phyloP scores from a whole-genome alignment of 1,284 basidiomycete genomes.

The Trichosporon asahii region DNA sequence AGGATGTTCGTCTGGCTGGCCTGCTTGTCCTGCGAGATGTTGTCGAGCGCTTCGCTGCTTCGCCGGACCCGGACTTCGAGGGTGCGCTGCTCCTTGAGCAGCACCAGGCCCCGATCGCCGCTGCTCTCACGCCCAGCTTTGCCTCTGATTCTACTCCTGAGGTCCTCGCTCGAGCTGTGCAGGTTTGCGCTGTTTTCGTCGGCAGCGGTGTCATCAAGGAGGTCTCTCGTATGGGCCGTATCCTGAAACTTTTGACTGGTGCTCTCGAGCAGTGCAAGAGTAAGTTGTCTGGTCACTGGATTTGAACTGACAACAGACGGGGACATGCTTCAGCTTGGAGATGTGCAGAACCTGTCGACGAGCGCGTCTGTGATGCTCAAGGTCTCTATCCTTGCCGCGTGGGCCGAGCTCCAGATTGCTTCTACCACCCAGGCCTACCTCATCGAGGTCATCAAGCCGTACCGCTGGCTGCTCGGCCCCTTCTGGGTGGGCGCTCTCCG shows the following conservation, averaged over 20 bases:
- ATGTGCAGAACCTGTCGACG: slow-evolving; percentile 79
- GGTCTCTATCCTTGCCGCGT: slow-evolving; percentile 88
- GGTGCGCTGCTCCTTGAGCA: slow-evolving; percentile 91
- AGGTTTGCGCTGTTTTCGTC: slow-evolving; percentile 92
- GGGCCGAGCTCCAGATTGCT: slow-evolving; percentile 88
- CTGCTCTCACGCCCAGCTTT: slow-evolving; percentile 96
- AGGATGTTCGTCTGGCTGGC: slow-evolving; percentile 91
- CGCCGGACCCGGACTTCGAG: slow-evolving; percentile 89
- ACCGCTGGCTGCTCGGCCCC: slow-evolving; percentile 68
- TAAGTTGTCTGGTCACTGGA: too few relatives aligned
- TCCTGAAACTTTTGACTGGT: slow-evolving; percentile 79
- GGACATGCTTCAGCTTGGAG: slow-evolving; percentile 79
- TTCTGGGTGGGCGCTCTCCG: slow-evolving; percentile 86
- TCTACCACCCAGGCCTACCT: slow-evolving; percentile 73
- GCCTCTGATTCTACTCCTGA: slow-evolving; percentile 92
- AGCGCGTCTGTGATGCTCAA: slow-evolving; percentile 94
- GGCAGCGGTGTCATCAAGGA: slow-evolving; percentile 94
- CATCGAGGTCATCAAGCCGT: slow-evolving; percentile 75
- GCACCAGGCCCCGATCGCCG: slow-evolving; percentile 96
- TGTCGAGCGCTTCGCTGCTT: slow-evolving; percentile 81
- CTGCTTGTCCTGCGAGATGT: slow-evolving; percentile 85
- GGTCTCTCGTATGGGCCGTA: slow-evolving; percentile 84
- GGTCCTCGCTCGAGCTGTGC: slow-evolving; percentile 84
- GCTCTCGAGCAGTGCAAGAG: slow-evolving; percentile 89
- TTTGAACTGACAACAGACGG: slow-evolving; percentile 58